A percentile compares a stretch with the other conserved stretches of the same genome.
Conservation (phyloP, 129 eudicot genomes). For the Artemisia argyi region DNA sequence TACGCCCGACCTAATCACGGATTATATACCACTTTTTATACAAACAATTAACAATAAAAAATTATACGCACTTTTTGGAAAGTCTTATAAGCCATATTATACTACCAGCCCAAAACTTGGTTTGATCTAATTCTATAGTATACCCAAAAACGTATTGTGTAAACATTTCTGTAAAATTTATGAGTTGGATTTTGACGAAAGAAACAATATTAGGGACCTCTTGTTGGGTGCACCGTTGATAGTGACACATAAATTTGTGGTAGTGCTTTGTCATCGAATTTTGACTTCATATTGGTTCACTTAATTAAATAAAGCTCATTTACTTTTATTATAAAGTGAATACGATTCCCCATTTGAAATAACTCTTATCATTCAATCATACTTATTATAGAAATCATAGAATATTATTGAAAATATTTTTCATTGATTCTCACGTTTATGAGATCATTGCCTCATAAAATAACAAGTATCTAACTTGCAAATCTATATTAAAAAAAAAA, state of each 20-base stretch:
- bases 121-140: too few species aligned
- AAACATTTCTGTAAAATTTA: too few species aligned
- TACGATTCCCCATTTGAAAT: not conserved
- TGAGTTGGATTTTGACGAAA: not conserved
- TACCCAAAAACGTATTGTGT: too few species aligned
- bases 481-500: too few species aligned
- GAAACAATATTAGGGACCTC: not conserved
- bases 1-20: too few species aligned
- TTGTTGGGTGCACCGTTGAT: conserved; percentile 2
- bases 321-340: not conserved
- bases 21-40: too few species aligned
- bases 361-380: not conserved
- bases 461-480: not conserved
- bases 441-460: not conserved
- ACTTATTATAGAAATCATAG: not conserved
- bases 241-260: conserved; percentile 22
- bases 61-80: too few species aligned
- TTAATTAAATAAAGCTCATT: not conserved
- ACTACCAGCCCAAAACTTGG: too few species aligned
- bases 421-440: not conserved
- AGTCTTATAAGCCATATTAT: too few species aligned
- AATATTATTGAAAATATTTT: not conserved
- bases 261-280: not conserved
- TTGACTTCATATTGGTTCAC: not conserved
- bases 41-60: too few species aligned